Percentiles rank a stretch among this genome's conserved stretches.
Evolutionary conservation across 2,329 filamentous ascomycete genomes (phyloP).

Genomic region (Penicillium sp.): DNA sequence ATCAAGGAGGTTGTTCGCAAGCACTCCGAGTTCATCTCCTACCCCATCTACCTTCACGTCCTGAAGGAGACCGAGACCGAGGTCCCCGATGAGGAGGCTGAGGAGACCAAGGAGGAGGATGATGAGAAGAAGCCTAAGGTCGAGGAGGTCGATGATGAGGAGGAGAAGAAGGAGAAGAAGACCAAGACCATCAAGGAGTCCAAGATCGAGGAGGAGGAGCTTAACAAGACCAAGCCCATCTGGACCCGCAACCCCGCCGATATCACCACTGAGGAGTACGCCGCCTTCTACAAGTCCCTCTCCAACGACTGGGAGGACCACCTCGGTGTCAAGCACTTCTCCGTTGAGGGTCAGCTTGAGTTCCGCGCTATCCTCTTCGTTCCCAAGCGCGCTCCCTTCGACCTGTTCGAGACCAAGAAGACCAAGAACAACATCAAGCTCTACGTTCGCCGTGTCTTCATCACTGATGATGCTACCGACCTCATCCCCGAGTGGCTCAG

Average conservation of each 20-base stretch:
- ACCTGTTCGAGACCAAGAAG: slow-evolving; percentile 99
- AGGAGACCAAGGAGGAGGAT: slow-evolving; percentile 68
- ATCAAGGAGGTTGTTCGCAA: slow-evolving; percentile 99
- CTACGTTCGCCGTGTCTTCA: slow-evolving; percentile 99
- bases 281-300: slow-evolving; percentile 99
- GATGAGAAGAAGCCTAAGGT: slow-evolving; percentile 96
- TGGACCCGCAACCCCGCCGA: slow-evolving; percentile 98
- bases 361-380: slow-evolving; percentile 99
- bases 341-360: slow-evolving; percentile 99
- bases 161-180: slow-evolving; percentile 84
- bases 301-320: slow-evolving; percentile 99
- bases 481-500: slow-evolving; percentile 98
- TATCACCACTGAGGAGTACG: slow-evolving; percentile 95
- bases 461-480: slow-evolving; percentile 98
- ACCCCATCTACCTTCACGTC: slow-evolving; percentile 99
- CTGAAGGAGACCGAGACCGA: slow-evolving; percentile 99
- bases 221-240: slow-evolving; percentile 99
- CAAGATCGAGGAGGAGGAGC: slow-evolving; percentile 97
- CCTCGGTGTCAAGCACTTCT: slow-evolving; percentile 99
- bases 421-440: slow-evolving; percentile 99
- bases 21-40: slow-evolving; percentile 99
- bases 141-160: slow-evolving; percentile 86
- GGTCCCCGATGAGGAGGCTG: slow-evolving; percentile 92
- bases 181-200: slow-evolving; percentile 99
- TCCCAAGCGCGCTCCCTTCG: slow-evolving; percentile 98